These are phyloP conservation scores for Fusarium oligoseptatum DNA, from an alignment of 2,329 filamentous ascomycete genomes.

Conservation along the genomic window DNA sequence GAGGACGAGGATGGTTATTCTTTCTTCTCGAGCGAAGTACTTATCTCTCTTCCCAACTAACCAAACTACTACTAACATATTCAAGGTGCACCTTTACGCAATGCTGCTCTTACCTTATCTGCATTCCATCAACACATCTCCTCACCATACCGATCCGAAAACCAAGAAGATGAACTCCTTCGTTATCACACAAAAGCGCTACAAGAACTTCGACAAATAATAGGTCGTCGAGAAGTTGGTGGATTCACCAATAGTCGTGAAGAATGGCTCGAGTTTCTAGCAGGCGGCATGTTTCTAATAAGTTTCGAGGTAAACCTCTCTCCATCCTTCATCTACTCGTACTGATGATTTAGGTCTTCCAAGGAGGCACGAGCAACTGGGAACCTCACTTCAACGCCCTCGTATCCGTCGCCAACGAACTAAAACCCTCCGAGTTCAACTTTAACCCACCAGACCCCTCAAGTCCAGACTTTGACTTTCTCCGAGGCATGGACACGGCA, in stretches of 20 bases:
- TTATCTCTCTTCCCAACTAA: neutral
- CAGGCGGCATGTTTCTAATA: conserved; percentile 43
- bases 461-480: conserved; percentile 15
- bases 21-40: conserved; percentile 27
- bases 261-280: conserved; percentile 44
- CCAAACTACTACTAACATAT: neutral
- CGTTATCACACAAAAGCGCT: conserved; percentile 46
- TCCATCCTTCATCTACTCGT: neutral
- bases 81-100: conserved; percentile 39
- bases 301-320: conserved; percentile 42
- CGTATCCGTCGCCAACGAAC: conserved; percentile 19
- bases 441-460: conserved; percentile 1
- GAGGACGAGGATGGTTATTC: conserved; percentile 47
- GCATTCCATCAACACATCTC: conserved; percentile 45
- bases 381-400: conserved; percentile 39
- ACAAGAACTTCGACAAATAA: conserved; percentile 40
- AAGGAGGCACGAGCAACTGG: conserved; percentile 37
- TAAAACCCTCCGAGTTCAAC: conserved; percentile 9
- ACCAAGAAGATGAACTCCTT: conserved; percentile 38
- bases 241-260: conserved; percentile 29
- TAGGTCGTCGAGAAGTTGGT: conserved; percentile 18
- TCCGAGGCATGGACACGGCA: conserved; percentile 31
- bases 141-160: conserved; percentile 30
- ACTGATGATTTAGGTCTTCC: conserved; percentile 26
- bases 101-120: conserved; percentile 45